These are phyloP conservation scores for Xerocomellus dryophilus DNA, from an alignment of 768 basidiomycete genomes.

Conservation along the genomic window DNA sequence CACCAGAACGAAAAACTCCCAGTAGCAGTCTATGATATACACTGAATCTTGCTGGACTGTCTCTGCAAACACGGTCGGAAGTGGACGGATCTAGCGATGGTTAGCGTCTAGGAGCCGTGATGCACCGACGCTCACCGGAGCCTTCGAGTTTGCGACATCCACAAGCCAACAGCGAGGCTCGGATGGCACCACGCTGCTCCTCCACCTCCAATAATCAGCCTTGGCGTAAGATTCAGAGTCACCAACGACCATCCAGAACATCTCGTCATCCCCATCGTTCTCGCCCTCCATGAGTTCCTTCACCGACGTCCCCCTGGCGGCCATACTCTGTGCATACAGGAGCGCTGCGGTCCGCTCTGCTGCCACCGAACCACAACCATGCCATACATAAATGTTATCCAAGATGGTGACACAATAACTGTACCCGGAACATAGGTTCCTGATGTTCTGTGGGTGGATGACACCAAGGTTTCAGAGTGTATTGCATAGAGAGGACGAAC, in stretches of 20 bases:
- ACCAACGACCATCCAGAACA: conserved; percentile 89
- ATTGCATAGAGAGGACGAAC: conserved; percentile 36
- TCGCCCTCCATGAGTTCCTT: conserved; percentile 65
- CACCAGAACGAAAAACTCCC: conserved; percentile 78
- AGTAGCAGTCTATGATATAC: conserved; percentile 69
- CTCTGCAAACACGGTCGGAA: conserved; percentile 44
- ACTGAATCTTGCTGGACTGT: conserved; percentile 43
- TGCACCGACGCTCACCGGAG: conserved; percentile 38
- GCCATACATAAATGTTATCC: conserved; percentile 74
- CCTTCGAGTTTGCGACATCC: conserved; percentile 34
- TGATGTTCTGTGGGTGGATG: conserved; percentile 42
- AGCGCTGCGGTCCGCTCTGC: conserved; percentile 61
- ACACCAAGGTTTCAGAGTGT: conserved; percentile 1
- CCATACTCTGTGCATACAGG: conserved; percentile 54
- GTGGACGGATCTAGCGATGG: conserved; percentile 41
- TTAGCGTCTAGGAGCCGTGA: conserved; percentile 1
- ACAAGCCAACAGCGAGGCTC: conserved; percentile 64
- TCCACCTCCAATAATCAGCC: conserved; percentile 84
- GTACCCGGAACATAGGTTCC: conserved; percentile 79
- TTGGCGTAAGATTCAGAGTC: conserved; percentile 63
- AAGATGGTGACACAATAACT: conserved; percentile 75
- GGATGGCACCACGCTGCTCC: conserved; percentile 36
- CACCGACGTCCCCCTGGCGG: conserved; percentile 36
- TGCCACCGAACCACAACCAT: conserved; percentile 65
- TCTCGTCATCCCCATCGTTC: conserved; percentile 60